These are phyloP conservation scores for Backusella westeae DNA, from an alignment of 192 early-diverging fungal genomes.

Conservation along the genomic window DNA sequence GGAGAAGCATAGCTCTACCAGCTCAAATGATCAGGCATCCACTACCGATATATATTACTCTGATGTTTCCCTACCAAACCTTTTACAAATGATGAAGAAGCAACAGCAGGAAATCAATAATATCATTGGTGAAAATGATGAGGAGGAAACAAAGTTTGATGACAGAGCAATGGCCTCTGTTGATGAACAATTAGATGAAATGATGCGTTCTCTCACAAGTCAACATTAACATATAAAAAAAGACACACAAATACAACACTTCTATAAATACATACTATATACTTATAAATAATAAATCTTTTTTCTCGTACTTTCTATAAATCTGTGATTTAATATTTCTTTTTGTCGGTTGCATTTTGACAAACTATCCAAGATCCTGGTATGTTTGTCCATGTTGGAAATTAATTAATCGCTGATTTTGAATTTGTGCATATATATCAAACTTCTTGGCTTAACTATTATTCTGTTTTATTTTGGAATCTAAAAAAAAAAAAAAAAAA, in stretches of 20 bases:
- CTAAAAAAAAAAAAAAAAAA: not conserved
- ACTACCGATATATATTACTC: slow-evolving; percentile 12
- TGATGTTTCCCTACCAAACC: not conserved
- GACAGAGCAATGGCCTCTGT: slow-evolving; percentile 12
- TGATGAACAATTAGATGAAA: slow-evolving; percentile 14
- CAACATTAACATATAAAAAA: not conserved
- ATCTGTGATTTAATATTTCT: not conserved
- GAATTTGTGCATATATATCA: not conserved
- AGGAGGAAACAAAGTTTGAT: not conserved
- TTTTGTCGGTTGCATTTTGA: too few species aligned
- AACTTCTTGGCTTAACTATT: too few species aligned
- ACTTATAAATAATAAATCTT: not conserved
- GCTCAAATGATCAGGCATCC: not conserved
- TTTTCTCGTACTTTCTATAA: not conserved
- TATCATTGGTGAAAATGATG: not conserved
- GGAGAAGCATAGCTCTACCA: not conserved
- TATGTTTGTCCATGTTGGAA: not conserved
- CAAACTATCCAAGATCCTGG: not conserved
- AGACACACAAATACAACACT: not conserved
- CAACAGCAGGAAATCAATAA: not conserved
- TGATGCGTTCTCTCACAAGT: slow-evolving; percentile 4
- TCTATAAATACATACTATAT: not conserved
- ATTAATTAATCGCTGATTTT: not conserved
- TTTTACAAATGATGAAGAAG: slow-evolving; percentile 15
- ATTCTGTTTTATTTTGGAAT: too few species aligned